Evolutionary conservation across 164 flowering plant species (phyloP), one percentile per base, ranked within the genome.

Genomic region (Echeveria elegans): DNA sequence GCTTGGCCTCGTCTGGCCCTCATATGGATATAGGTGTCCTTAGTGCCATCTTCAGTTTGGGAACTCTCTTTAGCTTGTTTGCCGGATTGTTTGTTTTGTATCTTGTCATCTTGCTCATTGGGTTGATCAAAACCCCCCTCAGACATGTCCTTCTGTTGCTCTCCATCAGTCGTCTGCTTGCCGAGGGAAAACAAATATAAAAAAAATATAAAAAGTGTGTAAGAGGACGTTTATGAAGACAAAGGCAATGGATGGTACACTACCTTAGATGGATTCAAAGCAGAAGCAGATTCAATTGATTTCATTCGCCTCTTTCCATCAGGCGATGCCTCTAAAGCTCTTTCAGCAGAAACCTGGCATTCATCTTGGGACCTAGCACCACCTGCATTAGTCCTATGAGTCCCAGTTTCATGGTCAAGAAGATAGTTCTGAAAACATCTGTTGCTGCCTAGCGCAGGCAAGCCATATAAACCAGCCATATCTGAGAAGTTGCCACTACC

Each of bases 1-100:
- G 98, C 98, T 68, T 93, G 97, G 36, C 98, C 98, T 59, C 98
- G 80, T 74, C 85, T 82, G 30, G 98, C 98, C 77, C 98, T 83
- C 64, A 90, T 81, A 83, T 90, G 98, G 70, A 90, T 83, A 71
- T 86, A 90, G 66, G 77, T 87, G 4, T 88, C 92, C 74, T 89
- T 89, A 11, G 81, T 65, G 62, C 81, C 76, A 62, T 85, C 91
- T 56, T 68, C 92, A 73, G 74, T 76, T 18, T 78, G 74, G 26
- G 90, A 79, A 67, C 52, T 74, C 4, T 82, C 90, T 75, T 86
- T 86, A 14, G 79, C 52, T 77, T 85, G 86, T 75, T 87, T 92
- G 8, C 74, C 79, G 0, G 67, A 69, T 72, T 75, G 76, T 75
- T 89, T 86, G 37, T 81, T 77, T 81, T 43, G 79, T 84, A 66